Percentiles rank a stretch among this genome's conserved stretches.
Evolutionary conservation across 2,329 filamentous ascomycete species (phyloP).

Genomic region (Trichophyton schoenleinii): DNA sequence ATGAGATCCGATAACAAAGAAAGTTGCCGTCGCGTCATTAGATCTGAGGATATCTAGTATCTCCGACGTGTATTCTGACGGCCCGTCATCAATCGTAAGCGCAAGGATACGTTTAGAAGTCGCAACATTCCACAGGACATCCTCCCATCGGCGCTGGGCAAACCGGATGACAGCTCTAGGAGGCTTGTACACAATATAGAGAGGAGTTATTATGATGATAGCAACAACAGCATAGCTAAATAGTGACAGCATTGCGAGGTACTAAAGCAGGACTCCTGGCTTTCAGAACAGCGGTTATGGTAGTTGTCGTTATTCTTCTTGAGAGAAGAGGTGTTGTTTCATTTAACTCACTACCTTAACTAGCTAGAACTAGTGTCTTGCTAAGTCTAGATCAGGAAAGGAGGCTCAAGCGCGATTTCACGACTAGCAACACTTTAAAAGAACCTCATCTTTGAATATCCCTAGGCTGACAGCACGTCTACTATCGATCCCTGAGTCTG

Average conservation of each 20-base stretch:
- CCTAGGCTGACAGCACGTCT: neutral
- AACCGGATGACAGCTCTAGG: slow-evolving; percentile 58
- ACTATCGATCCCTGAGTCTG: neutral
- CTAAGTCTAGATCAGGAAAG: neutral
- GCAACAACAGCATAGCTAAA: neutral
- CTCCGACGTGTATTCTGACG: slow-evolving; percentile 56
- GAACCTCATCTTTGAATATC: neutral
- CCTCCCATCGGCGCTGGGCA: slow-evolving; percentile 59
- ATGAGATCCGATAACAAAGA: slow-evolving; percentile 79
- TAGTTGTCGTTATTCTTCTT: neutral
- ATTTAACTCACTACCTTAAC: no score
- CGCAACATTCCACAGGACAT: slow-evolving; percentile 61
- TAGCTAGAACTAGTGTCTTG: neutral
- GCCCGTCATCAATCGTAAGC: slow-evolving; percentile 77
- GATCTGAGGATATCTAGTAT: slow-evolving; percentile 56
- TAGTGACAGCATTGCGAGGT: neutral
- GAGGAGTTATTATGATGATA: slow-evolving; percentile 19
- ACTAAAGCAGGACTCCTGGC: neutral
- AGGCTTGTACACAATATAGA: slow-evolving; percentile 71
- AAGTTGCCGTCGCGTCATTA: slow-evolving; percentile 62
- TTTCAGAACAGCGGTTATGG: neutral
- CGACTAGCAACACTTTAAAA: neutral
- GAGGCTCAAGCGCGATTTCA: neutral
- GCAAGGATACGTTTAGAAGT: slow-evolving; percentile 54
- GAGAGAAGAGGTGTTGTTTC: neutral